These are phyloP conservation scores for Talaromyces nanjingensis DNA, from an alignment of 495 filamentous ascomycete species.

Conservation along the genomic window DNA sequence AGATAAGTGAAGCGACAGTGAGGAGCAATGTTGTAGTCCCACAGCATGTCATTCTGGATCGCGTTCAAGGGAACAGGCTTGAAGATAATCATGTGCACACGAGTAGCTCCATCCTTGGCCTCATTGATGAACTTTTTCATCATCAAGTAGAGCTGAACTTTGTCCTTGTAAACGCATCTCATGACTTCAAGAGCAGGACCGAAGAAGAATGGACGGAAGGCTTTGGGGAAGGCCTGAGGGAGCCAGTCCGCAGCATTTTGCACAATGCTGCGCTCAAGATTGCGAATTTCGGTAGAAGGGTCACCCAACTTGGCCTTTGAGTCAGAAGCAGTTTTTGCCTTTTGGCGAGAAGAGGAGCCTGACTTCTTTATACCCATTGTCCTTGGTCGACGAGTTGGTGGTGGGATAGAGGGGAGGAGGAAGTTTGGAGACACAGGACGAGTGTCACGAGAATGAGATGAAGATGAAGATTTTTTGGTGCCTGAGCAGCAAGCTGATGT, in stretches of 20 bases:
- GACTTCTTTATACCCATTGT: neutral
- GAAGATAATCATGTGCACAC: neutral
- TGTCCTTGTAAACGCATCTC: neutral
- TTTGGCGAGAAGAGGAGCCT: neutral
- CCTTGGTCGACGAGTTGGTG: neutral
- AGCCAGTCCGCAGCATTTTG: neutral
- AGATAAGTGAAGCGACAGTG: conserved; percentile 8
- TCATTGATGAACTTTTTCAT: neutral
- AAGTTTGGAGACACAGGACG: neutral
- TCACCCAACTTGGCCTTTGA: too few relatives aligned
- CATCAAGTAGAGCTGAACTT: neutral
- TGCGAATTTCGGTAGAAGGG: neutral
- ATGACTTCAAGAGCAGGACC: neutral
- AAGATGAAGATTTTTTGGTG: neutral
- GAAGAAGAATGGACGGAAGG: neutral
- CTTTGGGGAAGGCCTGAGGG: neutral
- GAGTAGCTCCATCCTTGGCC: neutral
- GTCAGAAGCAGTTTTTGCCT: neutral
- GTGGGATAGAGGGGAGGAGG: neutral
- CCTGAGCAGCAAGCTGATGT: neutral
- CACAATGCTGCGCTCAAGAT: neutral
- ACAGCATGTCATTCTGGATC: neutral
- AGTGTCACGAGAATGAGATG: neutral
- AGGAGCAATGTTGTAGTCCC: neutral
- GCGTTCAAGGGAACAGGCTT: neutral